Conservation (phyloP, 129 eudicot species). For the Rutidosis leptorrhynchoides region DNA sequence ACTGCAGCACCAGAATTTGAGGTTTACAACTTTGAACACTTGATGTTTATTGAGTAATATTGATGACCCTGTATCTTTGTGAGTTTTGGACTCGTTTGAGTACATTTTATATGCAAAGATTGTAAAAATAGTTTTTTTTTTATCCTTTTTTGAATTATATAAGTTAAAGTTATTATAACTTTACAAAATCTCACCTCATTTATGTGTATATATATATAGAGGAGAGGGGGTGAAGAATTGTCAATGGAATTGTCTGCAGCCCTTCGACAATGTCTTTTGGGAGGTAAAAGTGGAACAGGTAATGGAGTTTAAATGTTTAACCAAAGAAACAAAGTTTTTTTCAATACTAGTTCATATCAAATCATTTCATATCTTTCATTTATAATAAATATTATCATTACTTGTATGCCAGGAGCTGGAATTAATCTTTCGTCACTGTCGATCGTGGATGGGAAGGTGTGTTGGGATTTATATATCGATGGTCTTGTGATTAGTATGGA, state of each 20-base stretch:
- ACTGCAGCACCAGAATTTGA: constrained; percentile 90
- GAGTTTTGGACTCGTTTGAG: not conserved
- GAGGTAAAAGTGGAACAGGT: constrained; percentile 97
- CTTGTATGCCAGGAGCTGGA: constrained; percentile 68
- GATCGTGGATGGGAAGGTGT: constrained; percentile 72
- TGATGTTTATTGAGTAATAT: not conserved
- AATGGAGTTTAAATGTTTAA: constrained; percentile 8
- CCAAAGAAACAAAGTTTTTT: not conserved
- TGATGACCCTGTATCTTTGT: not conserved
- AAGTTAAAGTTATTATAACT: not conserved
- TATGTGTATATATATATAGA: constrained; percentile 51
- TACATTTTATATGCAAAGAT: not conserved
- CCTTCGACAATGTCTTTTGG: constrained; percentile 79
- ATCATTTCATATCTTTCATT: not conserved
- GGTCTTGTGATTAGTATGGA: constrained; percentile 90
- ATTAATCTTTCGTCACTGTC: constrained; percentile 76
- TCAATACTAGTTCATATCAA: not conserved
- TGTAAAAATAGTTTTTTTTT: not conserved
- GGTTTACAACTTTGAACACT: constrained; percentile 34
- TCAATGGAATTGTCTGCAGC: constrained; percentile 76
- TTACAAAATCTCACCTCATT: constrained; percentile 4
- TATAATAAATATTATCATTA: not conserved
- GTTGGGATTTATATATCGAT: constrained; percentile 97
- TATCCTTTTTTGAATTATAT: not conserved
- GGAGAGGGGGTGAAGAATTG: constrained; percentile 93